phyloP scores from a whole-genome alignment of 2,329 filamentous ascomycete species.

The Alternaria arborescens region DNA sequence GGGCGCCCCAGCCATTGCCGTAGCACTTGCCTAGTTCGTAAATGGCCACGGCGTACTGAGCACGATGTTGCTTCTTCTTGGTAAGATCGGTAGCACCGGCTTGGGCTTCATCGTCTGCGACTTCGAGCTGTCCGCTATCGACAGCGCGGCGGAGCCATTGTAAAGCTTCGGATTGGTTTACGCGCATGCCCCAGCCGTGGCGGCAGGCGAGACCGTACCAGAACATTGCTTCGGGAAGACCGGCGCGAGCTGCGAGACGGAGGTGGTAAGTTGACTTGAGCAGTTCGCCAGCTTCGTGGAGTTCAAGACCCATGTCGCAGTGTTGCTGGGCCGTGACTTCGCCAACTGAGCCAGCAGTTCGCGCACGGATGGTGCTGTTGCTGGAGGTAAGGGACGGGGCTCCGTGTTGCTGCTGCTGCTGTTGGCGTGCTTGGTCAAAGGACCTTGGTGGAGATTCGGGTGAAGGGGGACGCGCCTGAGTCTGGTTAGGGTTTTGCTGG shows the following conservation, averaged over 20 bases:
- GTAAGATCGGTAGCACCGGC: conserved; percentile 67
- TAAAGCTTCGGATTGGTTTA: conserved; percentile 88
- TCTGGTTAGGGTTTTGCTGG: conserved; percentile 43
- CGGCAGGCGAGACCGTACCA: conserved; percentile 93
- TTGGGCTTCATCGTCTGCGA: conserved; percentile 80
- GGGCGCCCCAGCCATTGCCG: conserved; percentile 97
- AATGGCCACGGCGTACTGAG: conserved; percentile 92
- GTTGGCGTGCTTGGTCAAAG: conserved; percentile 38
- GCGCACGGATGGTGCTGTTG: conserved; percentile 58
- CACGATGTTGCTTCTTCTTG: conserved; percentile 83
- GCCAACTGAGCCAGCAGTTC: conserved; percentile 52
- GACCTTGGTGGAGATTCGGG: conserved; percentile 53
- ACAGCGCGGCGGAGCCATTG: conserved; percentile 92
- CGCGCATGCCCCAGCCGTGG: conserved; percentile 97
- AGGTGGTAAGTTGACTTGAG: conserved; percentile 97
- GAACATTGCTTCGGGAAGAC: conserved; percentile 92
- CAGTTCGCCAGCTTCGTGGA: conserved; percentile 85
- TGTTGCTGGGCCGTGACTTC: conserved; percentile 88
- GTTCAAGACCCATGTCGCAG: conserved; percentile 85
- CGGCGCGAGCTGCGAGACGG: conserved; percentile 83
- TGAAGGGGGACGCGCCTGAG: conserved; percentile 45
- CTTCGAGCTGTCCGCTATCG: conserved; percentile 81
- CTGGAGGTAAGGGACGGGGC: conserved; percentile 53
- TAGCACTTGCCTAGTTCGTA: conserved; percentile 97
- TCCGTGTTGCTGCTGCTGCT: conserved; percentile 30